These are phyloP conservation scores for Clitoria ternatea DNA, from an alignment of 306 rosid genomes.

Conservation along the genomic window DNA sequence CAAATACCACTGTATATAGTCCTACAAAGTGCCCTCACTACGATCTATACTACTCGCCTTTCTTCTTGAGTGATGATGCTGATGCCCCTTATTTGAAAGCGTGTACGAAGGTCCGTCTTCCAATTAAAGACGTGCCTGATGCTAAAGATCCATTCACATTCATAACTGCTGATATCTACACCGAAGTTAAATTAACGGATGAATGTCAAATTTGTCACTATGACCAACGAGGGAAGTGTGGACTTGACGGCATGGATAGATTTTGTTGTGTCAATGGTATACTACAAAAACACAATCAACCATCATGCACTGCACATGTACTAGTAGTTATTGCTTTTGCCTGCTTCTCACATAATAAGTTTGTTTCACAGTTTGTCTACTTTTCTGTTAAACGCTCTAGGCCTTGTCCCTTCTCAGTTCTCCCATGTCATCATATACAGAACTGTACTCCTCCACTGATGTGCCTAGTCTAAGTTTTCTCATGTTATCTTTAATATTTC, in stretches of 20 bases:
- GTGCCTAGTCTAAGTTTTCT: neutral
- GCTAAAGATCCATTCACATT: neutral
- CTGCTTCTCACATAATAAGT: neutral
- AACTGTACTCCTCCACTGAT: neutral
- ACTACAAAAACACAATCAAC: neutral
- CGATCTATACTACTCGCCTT: neutral
- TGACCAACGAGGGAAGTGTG: constrained; percentile 6
- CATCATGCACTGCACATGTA: neutral
- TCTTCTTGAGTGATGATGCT: accelerated
- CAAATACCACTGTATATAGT: accelerated
- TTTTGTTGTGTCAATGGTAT: constrained; percentile 28
- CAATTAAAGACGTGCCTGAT: constrained; percentile 22
- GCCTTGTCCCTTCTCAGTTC: neutral
- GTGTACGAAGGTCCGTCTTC: constrained; percentile 38
- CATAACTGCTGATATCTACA: neutral
- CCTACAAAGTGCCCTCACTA: neutral
- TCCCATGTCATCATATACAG: neutral
- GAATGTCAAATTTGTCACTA: constrained; percentile 27
- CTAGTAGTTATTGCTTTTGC: neutral
- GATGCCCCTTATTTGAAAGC: neutral
- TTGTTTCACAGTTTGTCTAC: constrained; percentile 1
- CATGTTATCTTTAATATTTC: neutral
- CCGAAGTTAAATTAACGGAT: neutral
- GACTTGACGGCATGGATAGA: neutral
- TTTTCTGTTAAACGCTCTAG: neutral